Evolutionary conservation across 192 early-diverging fungal species (phyloP).

Genomic region (Glomus cerebriforme): DNA sequence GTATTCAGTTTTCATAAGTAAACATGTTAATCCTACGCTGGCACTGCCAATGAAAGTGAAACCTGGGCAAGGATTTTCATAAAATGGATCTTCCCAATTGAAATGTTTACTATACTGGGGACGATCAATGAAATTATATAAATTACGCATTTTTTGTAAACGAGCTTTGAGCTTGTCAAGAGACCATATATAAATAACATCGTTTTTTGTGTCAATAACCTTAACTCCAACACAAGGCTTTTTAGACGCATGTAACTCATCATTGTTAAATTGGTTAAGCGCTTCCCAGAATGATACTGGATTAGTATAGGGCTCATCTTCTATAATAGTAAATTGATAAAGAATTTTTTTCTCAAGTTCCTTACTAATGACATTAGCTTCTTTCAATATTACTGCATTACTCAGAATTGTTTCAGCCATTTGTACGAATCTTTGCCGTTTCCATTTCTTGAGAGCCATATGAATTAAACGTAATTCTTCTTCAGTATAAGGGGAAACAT

Average conservation of each 20-base stretch:
- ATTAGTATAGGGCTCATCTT: slow-evolving; percentile 56
- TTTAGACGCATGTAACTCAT: slow-evolving; percentile 46
- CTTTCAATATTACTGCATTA: slow-evolving; percentile 76
- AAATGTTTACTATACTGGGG: slow-evolving; percentile 59
- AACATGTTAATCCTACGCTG: slow-evolving; percentile 44
- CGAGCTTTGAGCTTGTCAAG: slow-evolving; percentile 55
- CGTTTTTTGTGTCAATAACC: slow-evolving; percentile 57
- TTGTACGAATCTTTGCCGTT: slow-evolving; percentile 54
- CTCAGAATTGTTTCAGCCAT: slow-evolving; percentile 70
- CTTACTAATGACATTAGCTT: slow-evolving; percentile 86
- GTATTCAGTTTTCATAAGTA: slow-evolving; percentile 45
- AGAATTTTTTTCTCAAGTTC: slow-evolving; percentile 81
- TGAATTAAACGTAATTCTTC: slow-evolving; percentile 46
- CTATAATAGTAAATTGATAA: slow-evolving; percentile 82
- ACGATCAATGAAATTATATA: slow-evolving; percentile 62
- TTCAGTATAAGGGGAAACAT: slow-evolving; percentile 45
- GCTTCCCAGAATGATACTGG: slow-evolving; percentile 55
- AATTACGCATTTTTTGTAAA: slow-evolving; percentile 70
- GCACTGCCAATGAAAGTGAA: slow-evolving; percentile 59
- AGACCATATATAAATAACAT: slow-evolving; percentile 66
- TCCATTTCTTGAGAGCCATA: slow-evolving; percentile 50
- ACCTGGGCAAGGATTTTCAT: slow-evolving; percentile 54
- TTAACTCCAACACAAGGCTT: slow-evolving; percentile 56
- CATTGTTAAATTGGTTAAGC: slow-evolving; percentile 50
- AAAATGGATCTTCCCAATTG: slow-evolving; percentile 61